Percentiles rank a stretch among this genome's conserved stretches.
These are phyloP conservation scores for Syncephalastrum racemosum DNA, from an alignment of 371 early-diverging fungal species.

Conservation along the genomic window DNA sequence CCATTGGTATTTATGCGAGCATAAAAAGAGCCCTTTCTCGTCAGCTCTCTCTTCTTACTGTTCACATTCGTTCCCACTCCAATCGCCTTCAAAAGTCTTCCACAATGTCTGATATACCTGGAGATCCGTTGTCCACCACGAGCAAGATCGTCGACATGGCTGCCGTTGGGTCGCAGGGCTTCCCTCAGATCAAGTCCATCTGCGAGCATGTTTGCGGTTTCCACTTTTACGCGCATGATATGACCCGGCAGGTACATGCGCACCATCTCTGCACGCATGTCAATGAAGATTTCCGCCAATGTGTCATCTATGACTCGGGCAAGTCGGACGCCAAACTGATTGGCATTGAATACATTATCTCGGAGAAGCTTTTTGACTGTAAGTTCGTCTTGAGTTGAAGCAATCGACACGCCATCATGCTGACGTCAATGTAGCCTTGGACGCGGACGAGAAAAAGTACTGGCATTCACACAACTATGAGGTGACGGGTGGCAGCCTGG, in stretches of 20 bases:
- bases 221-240: conserved; percentile 32
- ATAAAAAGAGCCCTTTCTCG: too few relatives aligned
- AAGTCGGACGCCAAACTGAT: conserved; percentile 38
- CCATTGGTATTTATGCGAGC: too few relatives aligned
- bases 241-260: conserved; percentile 40
- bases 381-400: neutral
- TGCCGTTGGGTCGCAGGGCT: neutral
- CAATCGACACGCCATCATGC: too few relatives aligned
- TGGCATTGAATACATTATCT: conserved; percentile 58
- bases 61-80: too few relatives aligned
- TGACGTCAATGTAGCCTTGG: too few relatives aligned
- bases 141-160: conserved; percentile 6
- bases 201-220: conserved; percentile 30
- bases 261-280: conserved; percentile 48
- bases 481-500: conserved; percentile 37
- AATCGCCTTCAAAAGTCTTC: too few relatives aligned
- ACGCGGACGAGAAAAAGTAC: conserved; percentile 37
- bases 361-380: conserved; percentile 40
- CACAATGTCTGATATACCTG: conserved; percentile 7
- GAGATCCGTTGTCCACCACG: conserved; percentile 6
- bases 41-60: too few relatives aligned
- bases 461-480: conserved; percentile 56
- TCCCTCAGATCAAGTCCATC: conserved; percentile 10
- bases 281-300: conserved; percentile 53
- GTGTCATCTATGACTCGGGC: conserved; percentile 48